phyloP scores from a whole-genome alignment of 2,329 filamentous ascomycete genomes.

The Microcyclosporella mali region DNA sequence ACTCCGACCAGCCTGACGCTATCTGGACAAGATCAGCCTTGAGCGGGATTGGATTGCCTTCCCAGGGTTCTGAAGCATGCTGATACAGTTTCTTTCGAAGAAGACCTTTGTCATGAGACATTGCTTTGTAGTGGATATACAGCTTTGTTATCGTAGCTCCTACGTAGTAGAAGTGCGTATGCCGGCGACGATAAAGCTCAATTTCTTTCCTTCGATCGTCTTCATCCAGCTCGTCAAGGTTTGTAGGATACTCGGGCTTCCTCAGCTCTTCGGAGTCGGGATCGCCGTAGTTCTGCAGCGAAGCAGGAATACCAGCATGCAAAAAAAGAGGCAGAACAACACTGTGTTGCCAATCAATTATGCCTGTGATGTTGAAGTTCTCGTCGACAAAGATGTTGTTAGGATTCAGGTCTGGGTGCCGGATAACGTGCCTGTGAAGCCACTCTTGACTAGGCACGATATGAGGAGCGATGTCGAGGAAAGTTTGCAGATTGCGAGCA shows the following conservation, averaged over 20 bases:
- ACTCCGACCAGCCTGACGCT: constrained; percentile 7
- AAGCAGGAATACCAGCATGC: constrained; percentile 24
- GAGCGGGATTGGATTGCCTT: constrained; percentile 24
- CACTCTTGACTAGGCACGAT: constrained; percentile 12
- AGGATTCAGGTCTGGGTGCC: constrained; percentile 32
- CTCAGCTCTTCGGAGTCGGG: constrained; percentile 15
- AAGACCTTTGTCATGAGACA: constrained; percentile 11
- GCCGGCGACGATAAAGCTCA: constrained; percentile 19
- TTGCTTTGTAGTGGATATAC: constrained; percentile 17
- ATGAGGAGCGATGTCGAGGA: constrained; percentile 22
- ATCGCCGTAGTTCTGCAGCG: constrained; percentile 38
- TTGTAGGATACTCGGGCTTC: constrained; percentile 12
- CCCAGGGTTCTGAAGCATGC: constrained; percentile 21
- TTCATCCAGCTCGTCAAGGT: constrained; percentile 17
- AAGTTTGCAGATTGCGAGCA: constrained; percentile 26
- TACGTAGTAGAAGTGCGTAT: constrained; percentile 24
- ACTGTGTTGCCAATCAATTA: constrained; percentile 20
- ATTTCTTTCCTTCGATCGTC: constrained; percentile 12
- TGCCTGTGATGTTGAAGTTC: constrained; percentile 27
- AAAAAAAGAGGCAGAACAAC: constrained; percentile 11
- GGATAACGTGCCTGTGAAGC: constrained; percentile 22
- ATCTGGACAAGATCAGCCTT: constrained; percentile 19
- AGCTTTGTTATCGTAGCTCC: constrained; percentile 14
- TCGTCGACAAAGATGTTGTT: constrained; percentile 33
- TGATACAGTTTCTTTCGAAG: constrained; percentile 16